Percentiles rank a stretch among this genome's conserved stretches.
Conservation (phyloP, 2,329 filamentous ascomycete genomes). For the Colletotrichum tropicale region DNA sequence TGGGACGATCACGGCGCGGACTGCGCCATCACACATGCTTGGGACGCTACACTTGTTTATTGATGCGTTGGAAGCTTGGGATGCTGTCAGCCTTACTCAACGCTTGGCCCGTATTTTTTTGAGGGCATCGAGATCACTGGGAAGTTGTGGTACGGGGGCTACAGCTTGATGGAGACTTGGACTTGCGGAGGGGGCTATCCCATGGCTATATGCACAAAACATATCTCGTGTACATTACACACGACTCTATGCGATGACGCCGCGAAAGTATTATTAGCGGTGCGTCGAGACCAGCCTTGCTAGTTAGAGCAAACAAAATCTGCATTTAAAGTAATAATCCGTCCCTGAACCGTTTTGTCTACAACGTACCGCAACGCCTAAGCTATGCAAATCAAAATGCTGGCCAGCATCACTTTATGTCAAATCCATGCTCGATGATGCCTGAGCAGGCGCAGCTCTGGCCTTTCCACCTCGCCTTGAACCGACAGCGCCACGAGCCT, state of each 20-base stretch:
- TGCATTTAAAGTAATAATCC: conserved; percentile 15
- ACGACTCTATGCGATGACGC: not conserved
- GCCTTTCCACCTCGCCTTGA: conserved; percentile 32
- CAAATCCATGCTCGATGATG: conserved; percentile 19
- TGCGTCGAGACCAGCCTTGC: conserved; percentile 10
- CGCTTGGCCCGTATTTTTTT: conserved; percentile 12
- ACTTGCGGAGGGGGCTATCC: not conserved
- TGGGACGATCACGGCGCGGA: not conserved
- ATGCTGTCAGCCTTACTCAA: not conserved
- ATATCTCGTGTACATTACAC: conserved; percentile 19
- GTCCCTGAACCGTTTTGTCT: not conserved
- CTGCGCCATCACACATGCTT: not conserved
- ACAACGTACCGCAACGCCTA: conserved; percentile 10
- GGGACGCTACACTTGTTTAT: not conserved
- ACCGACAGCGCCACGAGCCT: conserved; percentile 14
- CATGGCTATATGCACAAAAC: conserved; percentile 16
- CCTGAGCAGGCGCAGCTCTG: conserved; percentile 26
- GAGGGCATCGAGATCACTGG: conserved; percentile 5
- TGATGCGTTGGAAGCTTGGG: conserved; percentile 2
- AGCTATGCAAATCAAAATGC: conserved; percentile 17
- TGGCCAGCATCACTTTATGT: not conserved
- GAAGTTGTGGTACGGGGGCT: conserved; percentile 13
- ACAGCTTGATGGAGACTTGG: not conserved
- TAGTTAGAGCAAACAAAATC: conserved; percentile 11
- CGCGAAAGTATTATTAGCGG: conserved; percentile 4